phyloP scores from a whole-genome alignment of 2,329 filamentous ascomycete species.

The Penicillium concentricum region DNA sequence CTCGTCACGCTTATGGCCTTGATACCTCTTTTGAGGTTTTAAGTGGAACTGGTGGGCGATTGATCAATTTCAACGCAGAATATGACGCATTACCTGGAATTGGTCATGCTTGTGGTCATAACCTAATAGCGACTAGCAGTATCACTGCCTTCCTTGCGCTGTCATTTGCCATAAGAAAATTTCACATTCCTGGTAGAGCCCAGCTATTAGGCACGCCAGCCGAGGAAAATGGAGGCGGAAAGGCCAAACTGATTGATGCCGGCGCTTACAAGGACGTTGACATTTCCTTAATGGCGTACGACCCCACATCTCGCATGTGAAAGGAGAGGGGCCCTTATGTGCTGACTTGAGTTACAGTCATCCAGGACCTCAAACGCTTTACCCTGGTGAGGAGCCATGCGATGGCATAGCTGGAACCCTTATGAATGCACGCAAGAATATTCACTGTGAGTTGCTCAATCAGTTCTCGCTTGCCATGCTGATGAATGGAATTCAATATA shows the following conservation, averaged over 20 bases:
- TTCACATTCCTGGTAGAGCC: constrained; percentile 39
- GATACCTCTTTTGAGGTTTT: constrained; percentile 53
- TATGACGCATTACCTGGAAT: constrained; percentile 45
- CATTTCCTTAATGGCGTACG: constrained; percentile 47
- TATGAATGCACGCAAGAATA: constrained; percentile 37
- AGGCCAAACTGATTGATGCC: constrained; percentile 43
- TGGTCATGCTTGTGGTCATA: constrained; percentile 44
- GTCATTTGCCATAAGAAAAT: constrained; percentile 44
- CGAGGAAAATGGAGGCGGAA: constrained; percentile 42
- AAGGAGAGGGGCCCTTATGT: background rate
- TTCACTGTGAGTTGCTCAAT: constrained; percentile 25
- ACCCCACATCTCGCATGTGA: background rate
- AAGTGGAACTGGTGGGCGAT: constrained; percentile 40
- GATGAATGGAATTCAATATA: background rate
- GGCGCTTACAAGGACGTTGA: constrained; percentile 45
- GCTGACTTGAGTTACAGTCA: constrained; percentile 20
- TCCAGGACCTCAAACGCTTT: constrained; percentile 27
- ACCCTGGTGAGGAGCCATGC: constrained; percentile 16
- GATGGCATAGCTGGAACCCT: constrained; percentile 29
- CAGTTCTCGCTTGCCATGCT: background rate
- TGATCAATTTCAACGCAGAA: constrained; percentile 43
- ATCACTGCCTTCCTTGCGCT: constrained; percentile 47
- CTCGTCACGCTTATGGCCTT: constrained; percentile 52
- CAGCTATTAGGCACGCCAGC: constrained; percentile 42
- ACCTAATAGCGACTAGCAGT: constrained; percentile 38